phyloP scores from a whole-genome alignment of 2,329 filamentous ascomycete genomes.

The Fusarium sp. region DNA sequence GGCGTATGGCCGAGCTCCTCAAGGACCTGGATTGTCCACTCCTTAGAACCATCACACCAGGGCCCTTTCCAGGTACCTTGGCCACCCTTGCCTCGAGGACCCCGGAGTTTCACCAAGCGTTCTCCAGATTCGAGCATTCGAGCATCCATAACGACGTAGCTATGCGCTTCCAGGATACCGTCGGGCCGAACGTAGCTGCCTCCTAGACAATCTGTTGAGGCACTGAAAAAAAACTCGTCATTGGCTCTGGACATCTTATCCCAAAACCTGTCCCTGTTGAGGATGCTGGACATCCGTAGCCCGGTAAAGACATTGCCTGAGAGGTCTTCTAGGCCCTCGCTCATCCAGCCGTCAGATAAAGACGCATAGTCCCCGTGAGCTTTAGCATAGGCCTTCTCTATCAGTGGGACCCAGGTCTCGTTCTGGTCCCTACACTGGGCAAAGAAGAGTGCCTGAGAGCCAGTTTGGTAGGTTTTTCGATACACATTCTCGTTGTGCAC shows the following conservation, averaged over 20 bases:
- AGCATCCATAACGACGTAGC: background rate
- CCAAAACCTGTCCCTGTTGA: constrained; percentile 72
- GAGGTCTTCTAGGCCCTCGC: constrained; percentile 69
- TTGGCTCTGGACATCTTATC: constrained; percentile 42
- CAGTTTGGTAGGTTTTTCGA: constrained; percentile 77
- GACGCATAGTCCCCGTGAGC: constrained; percentile 84
- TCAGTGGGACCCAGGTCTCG: constrained; percentile 85
- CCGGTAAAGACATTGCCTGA: constrained; percentile 78
- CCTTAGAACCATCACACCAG: constrained; percentile 68
- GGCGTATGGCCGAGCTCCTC: constrained; percentile 67
- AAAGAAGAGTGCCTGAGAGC: constrained; percentile 82
- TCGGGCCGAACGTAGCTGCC: background rate
- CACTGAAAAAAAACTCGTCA: background rate
- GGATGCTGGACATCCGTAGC: constrained; percentile 75
- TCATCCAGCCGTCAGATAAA: constrained; percentile 79
- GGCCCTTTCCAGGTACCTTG: constrained; percentile 68
- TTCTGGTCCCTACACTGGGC: constrained; percentile 80
- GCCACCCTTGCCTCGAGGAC: constrained; percentile 38
- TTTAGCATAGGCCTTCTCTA: constrained; percentile 61
- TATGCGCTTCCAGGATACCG: background rate
- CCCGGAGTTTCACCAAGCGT: background rate
- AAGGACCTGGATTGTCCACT: constrained; percentile 68
- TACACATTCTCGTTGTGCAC: too few species aligned
- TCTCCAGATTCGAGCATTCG: background rate
- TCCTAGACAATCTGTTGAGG: background rate